Evolutionary conservation across 257 asterid species (phyloP), one percentile per base, ranked within the genome.

Genomic region (Penstemon barbatus): DNA sequence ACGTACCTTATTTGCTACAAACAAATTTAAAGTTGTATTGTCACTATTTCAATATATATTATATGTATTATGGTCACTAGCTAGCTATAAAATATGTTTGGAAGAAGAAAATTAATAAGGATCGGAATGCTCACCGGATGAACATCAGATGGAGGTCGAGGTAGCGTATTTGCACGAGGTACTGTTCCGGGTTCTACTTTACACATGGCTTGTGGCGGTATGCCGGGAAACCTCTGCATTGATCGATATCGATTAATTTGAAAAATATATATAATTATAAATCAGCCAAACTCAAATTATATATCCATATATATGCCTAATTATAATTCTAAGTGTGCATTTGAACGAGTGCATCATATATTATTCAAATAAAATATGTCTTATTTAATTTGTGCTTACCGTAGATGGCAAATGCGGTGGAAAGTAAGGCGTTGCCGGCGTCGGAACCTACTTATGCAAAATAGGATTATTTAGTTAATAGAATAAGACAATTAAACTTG

Each of bases 371-470:
- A 15, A 15, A 15, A 15, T 15, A 13, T 7, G 12, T 4, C 15
- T 18, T 2, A 8, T 53, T 58, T 9, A 8, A 38, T 62, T 51
- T n/a, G 37, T 19, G 50, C 41, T 76, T 86, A 88, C 94, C 86
- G 86, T 51, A 9, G 81, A 76, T 53, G 79, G 79, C 56, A 78
- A 63, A 46, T 80, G 89, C 8, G 86, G 85, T 45, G 89, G 88
- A 72, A 79, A 89, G 78, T 77, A 86, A 69, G 89, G 86, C 9
- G 86, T 75, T 70, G 89, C 92, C 25, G 87, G 84, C 4, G 87
- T 79, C 19, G 87, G 85, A 68, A 81, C 86, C 94, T 88, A 61
- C 52, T 71, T 0, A 33, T 37, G 53, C 37, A 56, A 6, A 37
- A 53, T 4, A 10, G 3, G 63, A 44, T n/a, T 38, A 38, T 33